Evolutionary conservation across 176 grass and related monocot species (phyloP), one percentile per base, ranked within the genome.

Genomic region (Microstegium vimineum): DNA sequence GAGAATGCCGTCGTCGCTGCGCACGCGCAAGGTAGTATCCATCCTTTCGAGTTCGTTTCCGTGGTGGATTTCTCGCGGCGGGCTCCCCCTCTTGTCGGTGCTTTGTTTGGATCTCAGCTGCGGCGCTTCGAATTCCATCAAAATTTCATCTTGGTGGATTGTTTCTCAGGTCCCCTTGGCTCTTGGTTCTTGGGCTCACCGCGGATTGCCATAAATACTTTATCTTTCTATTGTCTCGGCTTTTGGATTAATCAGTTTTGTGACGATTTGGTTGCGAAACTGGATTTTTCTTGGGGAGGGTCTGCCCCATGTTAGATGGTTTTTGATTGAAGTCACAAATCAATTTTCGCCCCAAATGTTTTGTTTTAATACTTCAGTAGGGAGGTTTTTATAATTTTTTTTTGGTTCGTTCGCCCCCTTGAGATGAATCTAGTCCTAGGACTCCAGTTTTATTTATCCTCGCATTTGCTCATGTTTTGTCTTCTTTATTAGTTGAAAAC

Each of bases 1-100:
- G 96, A 99, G 96, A 99, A 99, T 92, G 96, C 96, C 79, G 96
- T 99, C 81, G 96, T 94, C 69, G 62, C 93, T 28, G 93, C 96
- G 73, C 96, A 99, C 42, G 87, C 93, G 78, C 92, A 98, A 93
- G 95, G 95, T 98, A n/a, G n/a, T n/a, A 77, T 18, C 56, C 56
- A 37, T 75, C 35, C 22, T 52, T 59, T 18, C 23, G 41, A 71
- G 68, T 71, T 71, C 49, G 17, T n/a, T n/a, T n/a, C n/a, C 62
- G n/a, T n/a, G 52, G n/a, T 76, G 25, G 30, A 66, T 52, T 70
- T 78, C 66, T 30, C 31, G 37, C 28, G 3, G 32, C n/a, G 47
- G 43, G 37, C 2, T 0, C n/a, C n/a, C 52, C 2, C 20, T 56
- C 69, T 73, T 74, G 71, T 33, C 47, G 66, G 49, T 32, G 68